Percentiles rank a stretch among this genome's conserved stretches.
phyloP scores from a whole-genome alignment of 78 protist genomes.

The Paulinella micropora region DNA sequence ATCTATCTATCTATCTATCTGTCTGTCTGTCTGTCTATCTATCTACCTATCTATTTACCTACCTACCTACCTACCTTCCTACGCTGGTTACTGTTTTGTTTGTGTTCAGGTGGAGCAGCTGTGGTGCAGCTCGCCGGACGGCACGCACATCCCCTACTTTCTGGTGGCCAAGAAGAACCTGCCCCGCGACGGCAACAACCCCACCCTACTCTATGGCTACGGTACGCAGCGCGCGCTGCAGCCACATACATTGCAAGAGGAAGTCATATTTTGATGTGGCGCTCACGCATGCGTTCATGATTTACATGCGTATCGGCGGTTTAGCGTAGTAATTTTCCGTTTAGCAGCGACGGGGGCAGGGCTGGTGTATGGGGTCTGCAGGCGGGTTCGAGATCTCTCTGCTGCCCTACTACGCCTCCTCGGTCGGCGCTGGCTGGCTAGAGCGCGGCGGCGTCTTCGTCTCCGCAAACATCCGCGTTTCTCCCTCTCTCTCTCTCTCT shows the following conservation, averaged over 20 bases:
- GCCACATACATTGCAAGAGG: too few relatives aligned
- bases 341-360: too few relatives aligned
- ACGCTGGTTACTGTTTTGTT: too few relatives aligned
- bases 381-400: slow-evolving; percentile 12
- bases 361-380: background rate
- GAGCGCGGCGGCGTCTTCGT: slow-evolving; percentile 15
- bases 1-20: too few relatives aligned
- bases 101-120: background rate
- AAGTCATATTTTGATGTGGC: background rate
- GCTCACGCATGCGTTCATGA: too few relatives aligned
- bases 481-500: background rate
- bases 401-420: background rate
- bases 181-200: background rate
- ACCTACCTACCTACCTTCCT: too few relatives aligned
- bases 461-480: slow-evolving; percentile 27
- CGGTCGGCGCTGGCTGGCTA: slow-evolving; percentile 19
- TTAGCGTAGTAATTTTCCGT: too few relatives aligned
- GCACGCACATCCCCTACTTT: slow-evolving; percentile 26
- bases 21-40: too few relatives aligned
- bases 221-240: background rate
- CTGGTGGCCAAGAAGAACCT: background rate
- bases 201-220: slow-evolving; percentile 23
- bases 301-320: too few relatives aligned
- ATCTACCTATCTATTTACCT: too few relatives aligned
- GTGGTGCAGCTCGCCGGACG: slow-evolving; percentile 3